These are phyloP conservation scores for Flaveria linearis DNA, from an alignment of 129 eudicot genomes.

Conservation along the genomic window DNA sequence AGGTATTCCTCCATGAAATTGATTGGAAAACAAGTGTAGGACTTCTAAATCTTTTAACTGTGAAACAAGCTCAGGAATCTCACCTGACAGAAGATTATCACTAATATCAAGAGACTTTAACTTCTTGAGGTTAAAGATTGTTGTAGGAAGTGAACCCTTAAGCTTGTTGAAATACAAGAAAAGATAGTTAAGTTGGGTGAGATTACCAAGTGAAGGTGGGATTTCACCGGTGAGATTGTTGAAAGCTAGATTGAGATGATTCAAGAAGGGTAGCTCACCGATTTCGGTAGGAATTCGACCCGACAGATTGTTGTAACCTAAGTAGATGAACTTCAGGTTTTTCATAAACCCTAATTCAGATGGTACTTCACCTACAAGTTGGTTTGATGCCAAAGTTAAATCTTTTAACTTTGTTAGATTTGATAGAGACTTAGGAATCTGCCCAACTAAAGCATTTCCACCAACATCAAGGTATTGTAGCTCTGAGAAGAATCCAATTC, in stretches of 20 bases:
- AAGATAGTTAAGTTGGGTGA: conserved; percentile 63
- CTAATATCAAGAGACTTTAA: conserved; percentile 77
- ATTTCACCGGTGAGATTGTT: conserved; percentile 79
- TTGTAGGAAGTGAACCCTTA: conserved; percentile 57
- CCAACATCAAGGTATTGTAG: conserved; percentile 73
- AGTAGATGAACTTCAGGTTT: conserved; percentile 66
- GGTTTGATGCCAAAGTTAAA: conserved; percentile 82
- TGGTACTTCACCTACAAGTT: conserved; percentile 65
- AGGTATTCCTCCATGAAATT: conserved; percentile 72
- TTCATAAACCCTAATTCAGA: conserved; percentile 60
- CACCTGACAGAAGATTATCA: conserved; percentile 67
- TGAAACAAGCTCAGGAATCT: conserved; percentile 56
- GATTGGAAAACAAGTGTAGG: conserved; percentile 75
- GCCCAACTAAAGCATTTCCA: conserved; percentile 70
- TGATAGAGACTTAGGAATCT: conserved; percentile 56
- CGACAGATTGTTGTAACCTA: conserved; percentile 80
- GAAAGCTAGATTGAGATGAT: conserved; percentile 80
- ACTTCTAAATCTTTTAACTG: conserved; percentile 54
- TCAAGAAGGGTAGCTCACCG: conserved; percentile 54
- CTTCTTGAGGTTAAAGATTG: conserved; percentile 56
- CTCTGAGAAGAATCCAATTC: conserved; percentile 50
- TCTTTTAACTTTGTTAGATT: conserved; percentile 58
- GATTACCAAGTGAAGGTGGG: conserved; percentile 80
- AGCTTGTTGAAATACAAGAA: conserved; percentile 76
- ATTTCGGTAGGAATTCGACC: conserved; percentile 63